Percentiles rank a stretch among this genome's conserved stretches.
Evolutionary conservation across 441 rosid genomes (phyloP).

Genomic region (Kokia cookei): DNA sequence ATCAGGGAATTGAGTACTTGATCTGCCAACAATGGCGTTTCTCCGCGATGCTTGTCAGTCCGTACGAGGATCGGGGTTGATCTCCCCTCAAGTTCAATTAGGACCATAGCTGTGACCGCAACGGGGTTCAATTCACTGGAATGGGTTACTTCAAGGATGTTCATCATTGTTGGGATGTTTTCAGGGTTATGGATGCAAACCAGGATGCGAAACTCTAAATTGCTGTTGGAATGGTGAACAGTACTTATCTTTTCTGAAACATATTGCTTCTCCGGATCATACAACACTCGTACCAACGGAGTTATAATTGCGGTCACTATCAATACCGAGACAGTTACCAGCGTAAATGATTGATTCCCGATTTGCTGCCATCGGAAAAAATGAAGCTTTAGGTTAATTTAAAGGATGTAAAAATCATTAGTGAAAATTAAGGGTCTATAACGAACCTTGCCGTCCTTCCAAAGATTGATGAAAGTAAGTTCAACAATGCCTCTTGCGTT

Average conservation of each 20-base stretch:
- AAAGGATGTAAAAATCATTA: background rate
- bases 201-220: constrained; percentile 37
- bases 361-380: constrained; percentile 17
- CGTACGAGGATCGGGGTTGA: constrained; percentile 38
- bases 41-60: constrained; percentile 12
- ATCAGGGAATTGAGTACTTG: constrained; percentile 34
- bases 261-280: constrained; percentile 27
- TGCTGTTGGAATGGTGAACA: constrained; percentile 18
- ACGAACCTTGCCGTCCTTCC: constrained; percentile 20
- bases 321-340: constrained; percentile 19
- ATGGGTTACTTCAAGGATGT: constrained; percentile 43
- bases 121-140: constrained; percentile 30
- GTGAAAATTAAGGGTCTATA: background rate
- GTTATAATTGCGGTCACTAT: constrained; percentile 19
- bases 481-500: constrained; percentile 33
- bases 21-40: constrained; percentile 17
- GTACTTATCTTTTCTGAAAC: constrained; percentile 19
- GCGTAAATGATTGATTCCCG: constrained; percentile 11
- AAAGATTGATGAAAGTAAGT: constrained; percentile 14
- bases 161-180: constrained; percentile 33
- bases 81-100: constrained; percentile 54
- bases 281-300: constrained; percentile 23
- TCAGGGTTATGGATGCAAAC: constrained; percentile 38
- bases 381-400: too few relatives aligned
- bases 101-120: constrained; percentile 27